Evolutionary conservation across 2,329 filamentous ascomycete genomes (phyloP).

Genomic region (Cephalotrichum gorgonifer): DNA sequence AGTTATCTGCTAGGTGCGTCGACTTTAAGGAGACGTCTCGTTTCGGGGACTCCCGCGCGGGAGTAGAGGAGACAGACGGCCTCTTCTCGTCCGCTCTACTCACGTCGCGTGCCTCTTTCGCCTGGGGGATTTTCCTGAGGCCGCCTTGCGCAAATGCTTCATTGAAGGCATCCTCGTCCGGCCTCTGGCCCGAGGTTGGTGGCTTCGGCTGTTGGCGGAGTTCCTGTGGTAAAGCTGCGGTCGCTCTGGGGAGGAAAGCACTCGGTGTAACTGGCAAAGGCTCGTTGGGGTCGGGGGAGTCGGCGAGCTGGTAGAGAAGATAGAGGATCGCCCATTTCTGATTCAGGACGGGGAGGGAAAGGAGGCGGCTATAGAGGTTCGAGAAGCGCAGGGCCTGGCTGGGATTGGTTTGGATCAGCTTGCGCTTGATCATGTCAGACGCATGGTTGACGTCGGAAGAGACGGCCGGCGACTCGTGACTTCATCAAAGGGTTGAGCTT

Average conservation of each 20-base stretch:
- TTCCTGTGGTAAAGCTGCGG: constrained; percentile 22
- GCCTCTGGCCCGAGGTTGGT: constrained; percentile 22
- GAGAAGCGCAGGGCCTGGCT: constrained; percentile 76
- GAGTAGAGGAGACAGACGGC: constrained; percentile 1
- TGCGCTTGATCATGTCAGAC: constrained; percentile 83
- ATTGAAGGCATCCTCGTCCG: constrained; percentile 37
- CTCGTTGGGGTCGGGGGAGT: constrained; percentile 48
- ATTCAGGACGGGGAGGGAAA: constrained; percentile 83
- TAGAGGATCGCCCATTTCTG: constrained; percentile 97
- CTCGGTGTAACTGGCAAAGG: constrained; percentile 33
- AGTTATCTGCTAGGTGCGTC: constrained; percentile 45
- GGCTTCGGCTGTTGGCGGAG: constrained; percentile 23
- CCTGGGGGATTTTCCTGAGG: constrained; percentile 31
- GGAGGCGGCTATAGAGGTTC: constrained; percentile 78
- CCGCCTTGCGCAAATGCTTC: constrained; percentile 47
- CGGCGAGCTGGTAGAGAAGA: constrained; percentile 74
- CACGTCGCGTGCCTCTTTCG: constrained; percentile 24
- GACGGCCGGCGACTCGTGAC: constrained; percentile 41
- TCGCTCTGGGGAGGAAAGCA: constrained; percentile 19
- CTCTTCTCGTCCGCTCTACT: constrained; percentile 14
- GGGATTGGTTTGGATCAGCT: constrained; percentile 67
- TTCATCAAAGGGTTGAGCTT: constrained; percentile 12
- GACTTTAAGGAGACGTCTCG: constrained; percentile 48
- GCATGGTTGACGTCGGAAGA: constrained; percentile 79
- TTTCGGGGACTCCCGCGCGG: constrained; percentile 20